Base-by-base conservation (phyloP, 768 basidiomycete genomes). In the Auriscalpium vulgare region DNA sequence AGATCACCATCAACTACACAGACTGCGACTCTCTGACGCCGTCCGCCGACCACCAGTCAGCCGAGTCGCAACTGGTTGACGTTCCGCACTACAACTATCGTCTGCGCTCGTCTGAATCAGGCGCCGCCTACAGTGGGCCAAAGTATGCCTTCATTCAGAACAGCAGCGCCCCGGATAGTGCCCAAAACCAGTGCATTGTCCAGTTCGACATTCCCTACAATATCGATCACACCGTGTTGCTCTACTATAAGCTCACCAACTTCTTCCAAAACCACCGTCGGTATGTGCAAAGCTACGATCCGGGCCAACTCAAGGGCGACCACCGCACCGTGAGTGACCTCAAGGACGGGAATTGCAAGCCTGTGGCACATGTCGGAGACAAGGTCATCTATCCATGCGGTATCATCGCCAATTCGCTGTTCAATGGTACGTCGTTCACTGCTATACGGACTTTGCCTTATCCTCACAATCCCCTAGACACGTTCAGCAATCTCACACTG, bases 231-330 rank as follows among this genome's bases (percentile, higher is more conserved):
- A 76, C 85, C 23, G 88, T 98, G 11, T 83, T 99, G 65, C 76
- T 97, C 62, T 99, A 99, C 76, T 99, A 98, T 81, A 93, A 92
- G 72, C 80, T 91, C 68, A 92, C 90, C 49, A 94, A 94, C 74
- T 95, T 95, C 74, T 98, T 83, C 74, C 95, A 99, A 78, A 99
- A 99, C 70, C 97, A 99, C 69, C 86, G 97, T 37, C 83, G 97
- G 67, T 99, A 98, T 67, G 97, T 98, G 54, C 88, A 94, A 75
- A 94, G 91, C 67, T 72, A 91, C 45, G 82, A 94, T 66, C 78
- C 86, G 11, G 76, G 87, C 62, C 97, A 99, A 69, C 79, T 99
- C 54, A 82, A 83, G 67, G 97, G 97, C 47, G 74, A 86, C 37
- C 69, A 68, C 51, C 81, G 83, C 45, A 78, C 72, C 50, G 51